These are phyloP conservation scores for Paraphoma chrysanthemicola DNA, from an alignment of 2,329 filamentous ascomycete genomes.

Conservation along the genomic window DNA sequence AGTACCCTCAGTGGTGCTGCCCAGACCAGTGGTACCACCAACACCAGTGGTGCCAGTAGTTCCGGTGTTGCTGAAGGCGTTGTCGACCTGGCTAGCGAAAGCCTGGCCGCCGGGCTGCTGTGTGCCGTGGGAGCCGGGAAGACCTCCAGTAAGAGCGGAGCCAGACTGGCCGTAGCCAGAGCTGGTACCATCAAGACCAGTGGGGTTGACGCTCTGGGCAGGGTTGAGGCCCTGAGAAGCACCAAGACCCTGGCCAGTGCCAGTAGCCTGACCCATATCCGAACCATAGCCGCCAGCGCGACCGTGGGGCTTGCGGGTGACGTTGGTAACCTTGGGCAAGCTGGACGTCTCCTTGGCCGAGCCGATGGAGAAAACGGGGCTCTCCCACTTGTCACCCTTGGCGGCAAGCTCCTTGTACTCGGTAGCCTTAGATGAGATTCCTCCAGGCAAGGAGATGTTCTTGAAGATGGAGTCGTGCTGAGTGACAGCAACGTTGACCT, in stretches of 20 bases:
- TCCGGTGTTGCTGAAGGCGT: constrained; percentile 46
- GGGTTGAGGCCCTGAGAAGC: constrained; percentile 21
- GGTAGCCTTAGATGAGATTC: constrained; percentile 90
- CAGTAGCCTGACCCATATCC: constrained; percentile 17
- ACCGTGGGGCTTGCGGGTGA: constrained; percentile 67
- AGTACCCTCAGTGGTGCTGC: constrained; percentile 4
- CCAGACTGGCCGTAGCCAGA: constrained; percentile 14
- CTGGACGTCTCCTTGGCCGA: constrained; percentile 74
- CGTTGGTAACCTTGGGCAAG: constrained; percentile 65
- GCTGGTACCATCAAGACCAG: constrained; percentile 5
- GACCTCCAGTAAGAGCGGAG: constrained; percentile 24
- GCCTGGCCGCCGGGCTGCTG: constrained; percentile 28
- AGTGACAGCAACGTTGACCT: constrained; percentile 83
- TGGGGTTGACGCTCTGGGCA: constrained; percentile 4
- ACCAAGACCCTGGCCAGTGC: constrained; percentile 22
- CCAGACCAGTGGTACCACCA: constrained; percentile 10
- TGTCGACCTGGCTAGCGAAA: constrained; percentile 55
- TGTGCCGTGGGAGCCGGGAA: constrained; percentile 12
- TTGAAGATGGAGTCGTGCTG: constrained; percentile 93
- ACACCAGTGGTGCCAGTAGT: constrained; percentile 10
- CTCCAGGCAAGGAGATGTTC: constrained; percentile 82
- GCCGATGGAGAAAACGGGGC: constrained; percentile 89
- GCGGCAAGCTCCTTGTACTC: constrained; percentile 88
- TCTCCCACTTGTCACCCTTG: constrained; percentile 94
- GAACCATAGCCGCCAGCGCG: constrained; percentile 46